Evolutionary conservation across 495 filamentous ascomycete species (phyloP), one percentile per base, ranked within the genome.

Genomic region (Aspergillus panamensis): DNA sequence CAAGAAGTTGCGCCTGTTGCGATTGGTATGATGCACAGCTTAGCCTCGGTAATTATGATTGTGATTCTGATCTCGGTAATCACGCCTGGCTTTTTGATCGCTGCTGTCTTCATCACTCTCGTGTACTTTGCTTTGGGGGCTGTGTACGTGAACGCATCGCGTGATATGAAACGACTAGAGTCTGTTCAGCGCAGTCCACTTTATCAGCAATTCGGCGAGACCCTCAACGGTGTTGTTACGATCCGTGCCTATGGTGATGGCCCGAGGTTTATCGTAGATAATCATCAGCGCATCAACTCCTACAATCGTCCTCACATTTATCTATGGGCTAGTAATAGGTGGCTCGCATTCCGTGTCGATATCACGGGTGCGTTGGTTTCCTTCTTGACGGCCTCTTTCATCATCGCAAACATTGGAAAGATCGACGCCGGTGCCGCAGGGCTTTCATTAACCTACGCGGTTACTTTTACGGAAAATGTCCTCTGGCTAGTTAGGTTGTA

Each of bases 161-260:
- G 91, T 53, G 93, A 97, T 69, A 82, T 99, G 48, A 99, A 99
- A 76, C 82, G 95, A 31, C 71, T 99, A 16, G 95, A 99, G 71
- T 97, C 95, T 17, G 86, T 97, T 9, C 90, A 97, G 66, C 79
- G 93, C 53, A 96, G 92, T 70, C 95, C 95, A 3, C 79, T 99
- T 29, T 99, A 96, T 72, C 95, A 99, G 72, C 94, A 97, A 64
- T 97, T 99, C 63, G 93, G 95, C 52, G 95, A 99, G 76, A 97
- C 95, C 0, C 78, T 99, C 16, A 91, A 85, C 50, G 95, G 95
- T 43, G 90, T 97, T 56, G 91, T 92, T n/a, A 99, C 95, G 1
- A 99, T 99, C 62, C 87, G 95, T 65, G 95, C 95, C 16, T 99
- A 97, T 70, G 90, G 92, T 33, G 94, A 97, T 67, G 91, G 96